Conservation (phyloP, 2,329 filamentous ascomycete genomes). For the Scolecobasidium constrictum region DNA sequence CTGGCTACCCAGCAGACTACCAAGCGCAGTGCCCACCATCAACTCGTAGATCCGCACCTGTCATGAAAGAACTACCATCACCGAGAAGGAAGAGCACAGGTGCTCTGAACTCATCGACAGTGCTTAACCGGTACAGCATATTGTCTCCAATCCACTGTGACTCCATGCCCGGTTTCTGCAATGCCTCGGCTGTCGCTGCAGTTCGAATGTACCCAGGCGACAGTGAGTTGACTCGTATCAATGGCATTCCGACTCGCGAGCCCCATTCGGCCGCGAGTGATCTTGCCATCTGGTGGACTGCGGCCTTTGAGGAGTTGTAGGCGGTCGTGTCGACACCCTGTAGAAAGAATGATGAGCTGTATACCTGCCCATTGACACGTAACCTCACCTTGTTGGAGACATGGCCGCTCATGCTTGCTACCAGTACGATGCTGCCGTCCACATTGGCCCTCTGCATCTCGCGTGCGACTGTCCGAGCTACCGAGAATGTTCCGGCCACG, state of each 20-base stretch:
- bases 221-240: conserved; percentile 50
- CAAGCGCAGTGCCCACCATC: conserved; percentile 12
- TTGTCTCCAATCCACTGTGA: conserved; percentile 22
- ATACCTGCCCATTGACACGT: too few relatives aligned
- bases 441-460: conserved; percentile 33
- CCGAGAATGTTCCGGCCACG: conserved; percentile 38
- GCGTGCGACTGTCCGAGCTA: conserved; percentile 35
- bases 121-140: conserved; percentile 24
- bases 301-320: conserved; percentile 30
- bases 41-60: conserved; percentile 4
- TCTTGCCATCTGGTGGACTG: conserved; percentile 32
- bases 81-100: conserved; percentile 27
- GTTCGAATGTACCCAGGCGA: conserved; percentile 43
- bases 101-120: conserved; percentile 25
- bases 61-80: conserved; percentile 7
- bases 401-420: conserved; percentile 41
- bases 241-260: too few relatives aligned
- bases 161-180: too few relatives aligned
- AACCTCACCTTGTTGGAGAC: conserved; percentile 36
- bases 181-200: too few relatives aligned
- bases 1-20: too few relatives aligned
- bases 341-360: too few relatives aligned
- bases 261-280: conserved; percentile 30
- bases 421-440: conserved; percentile 36
- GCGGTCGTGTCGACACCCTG: conserved; percentile 1